Base-by-base conservation (phyloP, 169 alveolate species). In the Pseudocohnilembus persalinus region DNA sequence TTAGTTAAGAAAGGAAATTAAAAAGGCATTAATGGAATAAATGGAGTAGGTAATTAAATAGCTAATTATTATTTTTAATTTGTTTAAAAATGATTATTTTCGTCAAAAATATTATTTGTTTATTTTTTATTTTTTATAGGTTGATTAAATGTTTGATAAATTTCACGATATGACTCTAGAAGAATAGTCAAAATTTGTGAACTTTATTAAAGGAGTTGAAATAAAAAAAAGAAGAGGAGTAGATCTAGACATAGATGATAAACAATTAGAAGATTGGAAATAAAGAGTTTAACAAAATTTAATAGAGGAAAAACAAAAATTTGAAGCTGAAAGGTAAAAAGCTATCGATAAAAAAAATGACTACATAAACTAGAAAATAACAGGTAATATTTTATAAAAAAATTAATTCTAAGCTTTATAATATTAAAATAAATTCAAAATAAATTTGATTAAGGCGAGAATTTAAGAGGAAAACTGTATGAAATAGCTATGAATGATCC, bases 401-500 rank as follows among this genome's bases (percentile, higher is more conserved):
- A 1, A 34, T 68, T 68, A 79, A 72, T 35, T 29, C n/a, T 34
- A 79, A 35, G 31, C 32, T 77, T 33, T 20, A 77, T 20, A 11
- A 34, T 31, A 34, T 33, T 25, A 73, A 77, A 33, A 20, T 32
- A 25, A 28, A 31, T 0, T 33, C 35, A 0, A 77, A 34, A 28
- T n/a, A 77, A 33, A 77, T 33, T 33, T 29, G 29, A 25, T 29
- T 29, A 79, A 34, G 84, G 76, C 15, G 31, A 49, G 1, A 79
- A 74, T 63, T 29, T 79, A 28, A 79, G 84, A 79, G 84, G 79
- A 85, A 85, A 85, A 79, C 32, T 85, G 29, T 85, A 65, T 79
- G 85, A 85, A 72, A 85, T 85, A 27, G 89, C 89, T 0, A 64
- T 85, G n/a, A 79, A 85, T 35, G 89, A 85, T 29, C 89, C 89